Conservation (phyloP, 371 early-diverging fungal species). For the Haplosporangium sp. region DNA sequence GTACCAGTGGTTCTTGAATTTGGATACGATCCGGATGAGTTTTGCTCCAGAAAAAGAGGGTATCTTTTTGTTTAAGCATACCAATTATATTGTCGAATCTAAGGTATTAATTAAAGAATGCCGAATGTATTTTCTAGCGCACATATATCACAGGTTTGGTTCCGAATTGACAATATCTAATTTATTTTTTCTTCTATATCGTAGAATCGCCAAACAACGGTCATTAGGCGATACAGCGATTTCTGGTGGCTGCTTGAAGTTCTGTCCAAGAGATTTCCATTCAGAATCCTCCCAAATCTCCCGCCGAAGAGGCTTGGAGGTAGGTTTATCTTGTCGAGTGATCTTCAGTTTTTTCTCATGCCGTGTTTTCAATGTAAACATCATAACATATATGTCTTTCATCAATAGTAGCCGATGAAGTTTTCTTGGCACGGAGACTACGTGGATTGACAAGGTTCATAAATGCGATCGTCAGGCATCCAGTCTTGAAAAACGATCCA, state of each 20-base stretch:
- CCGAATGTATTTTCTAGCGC: not conserved
- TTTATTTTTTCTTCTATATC: slow-evolving; percentile 4
- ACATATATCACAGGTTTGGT: no score
- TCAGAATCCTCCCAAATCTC: slow-evolving; percentile 74
- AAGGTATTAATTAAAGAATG: slow-evolving; percentile 49
- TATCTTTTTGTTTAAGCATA: slow-evolving; percentile 81
- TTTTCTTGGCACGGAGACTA: slow-evolving; percentile 79
- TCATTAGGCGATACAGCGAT: slow-evolving; percentile 86
- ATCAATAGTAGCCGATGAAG: slow-evolving; percentile 65
- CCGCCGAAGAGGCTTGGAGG: slow-evolving; percentile 78
- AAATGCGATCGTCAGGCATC: slow-evolving; percentile 82
- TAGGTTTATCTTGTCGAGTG: slow-evolving; percentile 26
- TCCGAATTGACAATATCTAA: not conserved
- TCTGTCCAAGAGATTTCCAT: slow-evolving; percentile 80
- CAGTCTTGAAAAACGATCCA: slow-evolving; percentile 74
- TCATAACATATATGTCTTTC: not conserved
- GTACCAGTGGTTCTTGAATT: slow-evolving; percentile 59
- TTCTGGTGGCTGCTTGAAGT: slow-evolving; percentile 87
- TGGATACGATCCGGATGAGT: slow-evolving; percentile 67
- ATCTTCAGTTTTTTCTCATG: not conserved
- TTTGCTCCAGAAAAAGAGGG: slow-evolving; percentile 86
- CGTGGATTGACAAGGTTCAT: slow-evolving; percentile 80
- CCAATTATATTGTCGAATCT: slow-evolving; percentile 83
- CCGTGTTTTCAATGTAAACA: not conserved
- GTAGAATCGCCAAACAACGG: slow-evolving; percentile 69